phyloP scores from a whole-genome alignment of 169 alveolate species.

The Cryptosporidium parvum region DNA sequence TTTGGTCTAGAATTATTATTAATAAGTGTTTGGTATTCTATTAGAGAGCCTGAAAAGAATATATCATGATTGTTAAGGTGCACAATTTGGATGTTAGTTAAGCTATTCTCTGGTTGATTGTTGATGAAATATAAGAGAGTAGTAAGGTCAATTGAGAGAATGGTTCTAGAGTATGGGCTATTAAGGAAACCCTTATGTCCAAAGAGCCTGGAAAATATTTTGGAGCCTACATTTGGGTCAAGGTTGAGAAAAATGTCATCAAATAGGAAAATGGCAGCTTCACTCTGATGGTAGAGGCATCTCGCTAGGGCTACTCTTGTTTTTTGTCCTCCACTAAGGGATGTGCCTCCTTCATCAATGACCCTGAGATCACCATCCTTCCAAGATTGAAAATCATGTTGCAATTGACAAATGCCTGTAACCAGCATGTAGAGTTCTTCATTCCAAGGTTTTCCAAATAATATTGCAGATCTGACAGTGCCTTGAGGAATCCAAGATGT shows the following conservation, averaged over 20 bases:
- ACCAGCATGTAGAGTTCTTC: conserved; percentile 79
- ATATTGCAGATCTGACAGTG: conserved; percentile 85
- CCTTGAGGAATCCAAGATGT: conserved; percentile 85
- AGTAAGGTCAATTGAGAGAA: conserved; percentile 49
- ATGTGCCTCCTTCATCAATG: conserved; percentile 88
- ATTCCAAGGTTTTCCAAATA: conserved; percentile 83
- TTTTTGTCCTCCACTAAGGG: conserved; percentile 93
- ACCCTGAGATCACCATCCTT: conserved; percentile 83
- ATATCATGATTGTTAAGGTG: conserved; percentile 43
- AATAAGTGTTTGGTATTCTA: conserved; percentile 7
- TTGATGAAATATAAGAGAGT: conserved; percentile 36
- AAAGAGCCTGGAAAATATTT: conserved; percentile 31
- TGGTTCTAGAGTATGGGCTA: conserved; percentile 12
- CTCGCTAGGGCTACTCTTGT: conserved; percentile 93
- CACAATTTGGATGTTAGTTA: conserved; percentile 14
- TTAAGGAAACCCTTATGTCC: conserved; percentile 38
- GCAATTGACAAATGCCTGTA: conserved; percentile 78
- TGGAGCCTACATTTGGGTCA: conserved; percentile 57
- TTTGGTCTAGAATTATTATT: conserved; percentile 5
- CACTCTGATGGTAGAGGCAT: conserved; percentile 83
- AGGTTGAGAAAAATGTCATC: conserved; percentile 68
- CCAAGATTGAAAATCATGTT: conserved; percentile 81
- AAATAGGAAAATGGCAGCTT: conserved; percentile 39
- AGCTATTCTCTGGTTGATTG: background rate
- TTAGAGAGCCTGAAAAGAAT: conserved; percentile 49